Base-by-base conservation (phyloP, 2,329 filamentous ascomycete genomes). In the Exserohilum rostratum region DNA sequence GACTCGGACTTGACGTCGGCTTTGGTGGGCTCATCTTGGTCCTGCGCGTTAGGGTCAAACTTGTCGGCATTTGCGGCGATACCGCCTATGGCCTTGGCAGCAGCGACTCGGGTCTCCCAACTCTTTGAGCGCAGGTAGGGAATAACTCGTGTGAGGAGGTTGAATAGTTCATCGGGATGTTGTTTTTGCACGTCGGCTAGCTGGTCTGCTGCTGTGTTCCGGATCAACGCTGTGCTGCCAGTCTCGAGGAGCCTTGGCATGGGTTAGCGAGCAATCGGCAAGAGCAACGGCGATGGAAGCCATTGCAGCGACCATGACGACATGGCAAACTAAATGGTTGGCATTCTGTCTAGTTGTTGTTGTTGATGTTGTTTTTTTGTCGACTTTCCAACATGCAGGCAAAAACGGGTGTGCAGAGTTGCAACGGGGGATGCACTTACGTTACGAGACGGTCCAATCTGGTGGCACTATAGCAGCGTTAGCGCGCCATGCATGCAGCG, bases 161-260 rank as follows among this genome's bases (percentile, higher is more conserved):
- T 97, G 78, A 98, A 98, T 1, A 99, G 82, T 76, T 99, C 96
- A 78, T 99, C 93, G 0, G 95, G 95, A 69, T 98, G 95, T 75
- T 95, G 90, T 74, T 97, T 98, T 78, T 99, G 96, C 76, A 96
- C 95, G 78, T 99, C 95, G 58, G 93, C 95, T 60, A 99, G 84
- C 78, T 99, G 95, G 72, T 96, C 92, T 58, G 96, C 95, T 59
- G 95, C 96, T 60, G 95, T 99, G 72, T 97, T 96, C 65, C 96
- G 89, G 73, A 99, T 98, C 64, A 99, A 83, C 73, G 90, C 89
- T 57, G 95, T 99, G 79, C 93, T 98, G 67, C 95, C 95, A 53
- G 95, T 98, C 83, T 99, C 95, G 68, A 99, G 87, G 74, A 99
- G 87, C 62, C 93, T 96, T 76, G 69, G 65, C 60, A 51, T 18